phyloP scores from a whole-genome alignment of 2,329 filamentous ascomycete species.

The Xylariaceae sp. region DNA sequence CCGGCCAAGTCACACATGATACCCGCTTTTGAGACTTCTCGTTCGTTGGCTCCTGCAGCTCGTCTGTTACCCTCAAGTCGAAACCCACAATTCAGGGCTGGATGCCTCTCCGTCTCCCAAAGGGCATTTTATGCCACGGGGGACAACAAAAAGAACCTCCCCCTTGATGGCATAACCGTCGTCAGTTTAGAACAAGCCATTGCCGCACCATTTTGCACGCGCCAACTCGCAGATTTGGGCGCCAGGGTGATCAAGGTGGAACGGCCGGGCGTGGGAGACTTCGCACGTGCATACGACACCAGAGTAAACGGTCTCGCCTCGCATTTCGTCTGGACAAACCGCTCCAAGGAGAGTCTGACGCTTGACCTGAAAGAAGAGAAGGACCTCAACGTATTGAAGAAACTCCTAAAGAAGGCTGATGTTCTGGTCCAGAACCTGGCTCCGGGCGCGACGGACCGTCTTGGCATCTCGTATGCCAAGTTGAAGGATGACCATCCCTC shows the following conservation, averaged over 20 bases:
- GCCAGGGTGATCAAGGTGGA: slow-evolving; percentile 53
- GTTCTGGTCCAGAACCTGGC: slow-evolving; percentile 51
- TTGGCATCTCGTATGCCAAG: slow-evolving; percentile 43
- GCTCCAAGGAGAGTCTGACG: slow-evolving; percentile 49
- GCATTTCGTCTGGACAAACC: slow-evolving; percentile 52
- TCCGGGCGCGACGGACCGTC: slow-evolving; percentile 42
- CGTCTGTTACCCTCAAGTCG: not conserved
- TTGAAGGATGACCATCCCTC: slow-evolving; percentile 38
- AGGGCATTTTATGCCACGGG: not conserved
- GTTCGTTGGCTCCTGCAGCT: not conserved
- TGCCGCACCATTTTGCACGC: slow-evolving; percentile 49
- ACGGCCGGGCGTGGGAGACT: slow-evolving; percentile 46
- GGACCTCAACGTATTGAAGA: slow-evolving; percentile 41
- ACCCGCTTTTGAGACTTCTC: not conserved
- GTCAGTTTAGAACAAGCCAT: slow-evolving; percentile 51
- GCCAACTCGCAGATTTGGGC: slow-evolving; percentile 49
- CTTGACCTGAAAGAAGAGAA: slow-evolving; percentile 43
- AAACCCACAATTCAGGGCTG: not conserved
- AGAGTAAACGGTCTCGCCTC: slow-evolving; percentile 46
- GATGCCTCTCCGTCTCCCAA: not conserved
- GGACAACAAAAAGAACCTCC: slow-evolving; percentile 14
- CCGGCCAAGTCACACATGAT: not conserved
- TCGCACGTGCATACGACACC: slow-evolving; percentile 47
- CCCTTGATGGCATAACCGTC: slow-evolving; percentile 43
- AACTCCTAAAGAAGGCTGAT: slow-evolving; percentile 41